Percentiles rank a stretch among this genome's conserved stretches.
These are phyloP conservation scores for Sarocladium brachiariae DNA, from an alignment of 2,329 filamentous ascomycete species.

Conservation along the genomic window DNA sequence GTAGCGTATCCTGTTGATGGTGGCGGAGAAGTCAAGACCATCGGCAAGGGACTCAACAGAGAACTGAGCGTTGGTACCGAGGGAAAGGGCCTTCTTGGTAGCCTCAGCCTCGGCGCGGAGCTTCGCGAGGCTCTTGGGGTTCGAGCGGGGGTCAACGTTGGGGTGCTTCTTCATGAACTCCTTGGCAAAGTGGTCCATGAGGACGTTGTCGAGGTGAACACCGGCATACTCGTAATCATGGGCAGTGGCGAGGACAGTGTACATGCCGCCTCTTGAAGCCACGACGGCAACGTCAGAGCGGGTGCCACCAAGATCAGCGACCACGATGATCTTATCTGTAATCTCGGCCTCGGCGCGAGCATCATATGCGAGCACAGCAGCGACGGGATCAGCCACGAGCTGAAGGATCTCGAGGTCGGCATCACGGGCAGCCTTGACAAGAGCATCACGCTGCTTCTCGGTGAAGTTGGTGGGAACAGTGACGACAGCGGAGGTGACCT, in stretches of 20 bases:
- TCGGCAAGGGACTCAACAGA: constrained; percentile 86
- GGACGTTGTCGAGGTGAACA: constrained; percentile 75
- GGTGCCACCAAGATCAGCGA: constrained; percentile 88
- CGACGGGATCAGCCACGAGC: constrained; percentile 84
- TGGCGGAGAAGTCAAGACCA: constrained; percentile 84
- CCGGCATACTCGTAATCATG: constrained; percentile 96
- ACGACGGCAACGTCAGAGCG: constrained; percentile 88
- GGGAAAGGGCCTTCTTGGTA: constrained; percentile 84
- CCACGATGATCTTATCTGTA: constrained; percentile 82
- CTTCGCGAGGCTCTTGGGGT: constrained; percentile 79
- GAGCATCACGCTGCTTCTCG: constrained; percentile 76
- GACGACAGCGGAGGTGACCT: constrained; percentile 90
- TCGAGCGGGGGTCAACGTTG: constrained; percentile 75
- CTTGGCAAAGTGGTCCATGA: constrained; percentile 96
- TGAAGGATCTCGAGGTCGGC: constrained; percentile 87
- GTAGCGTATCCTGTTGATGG: constrained; percentile 88
- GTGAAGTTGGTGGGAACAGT: constrained; percentile 90
- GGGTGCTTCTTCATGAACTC: constrained; percentile 95
- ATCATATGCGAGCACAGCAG: constrained; percentile 85
- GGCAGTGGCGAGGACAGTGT: constrained; percentile 85
- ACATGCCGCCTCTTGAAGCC: constrained; percentile 88
- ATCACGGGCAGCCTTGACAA: constrained; percentile 69
- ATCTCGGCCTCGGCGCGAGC: constrained; percentile 68
- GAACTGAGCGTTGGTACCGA: constrained; percentile 83
- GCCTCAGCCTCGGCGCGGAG: constrained; percentile 85